phyloP scores from a whole-genome alignment of 2,329 filamentous ascomycete genomes.

The Fusarium sublunatum region DNA sequence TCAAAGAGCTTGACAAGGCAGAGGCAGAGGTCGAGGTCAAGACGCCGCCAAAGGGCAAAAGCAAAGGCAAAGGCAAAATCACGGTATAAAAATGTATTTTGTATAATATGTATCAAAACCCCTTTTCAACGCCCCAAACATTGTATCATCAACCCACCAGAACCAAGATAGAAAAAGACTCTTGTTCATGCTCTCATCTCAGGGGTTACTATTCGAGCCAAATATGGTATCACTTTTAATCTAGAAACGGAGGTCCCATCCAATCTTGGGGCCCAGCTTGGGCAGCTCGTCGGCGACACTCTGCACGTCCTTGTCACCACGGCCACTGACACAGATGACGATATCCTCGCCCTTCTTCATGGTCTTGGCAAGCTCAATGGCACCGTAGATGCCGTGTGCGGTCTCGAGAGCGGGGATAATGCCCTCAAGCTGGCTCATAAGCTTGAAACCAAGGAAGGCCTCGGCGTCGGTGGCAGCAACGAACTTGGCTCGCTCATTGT shows the following conservation, averaged over 20 bases:
- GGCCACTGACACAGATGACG: slow-evolving; percentile 91
- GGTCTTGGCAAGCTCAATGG: slow-evolving; percentile 89
- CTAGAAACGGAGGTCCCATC: slow-evolving; percentile 72
- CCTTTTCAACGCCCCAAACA: slow-evolving; percentile 41
- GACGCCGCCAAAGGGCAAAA: slow-evolving; percentile 4
- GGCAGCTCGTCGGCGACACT: slow-evolving; percentile 96
- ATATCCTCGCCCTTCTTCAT: slow-evolving; percentile 90
- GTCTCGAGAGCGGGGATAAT: slow-evolving; percentile 97
- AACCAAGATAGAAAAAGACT: slow-evolving; percentile 27
- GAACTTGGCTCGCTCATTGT: slow-evolving; percentile 85
- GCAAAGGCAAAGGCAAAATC: slow-evolving; percentile 33
- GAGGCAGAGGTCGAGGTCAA: slow-evolving; percentile 33
- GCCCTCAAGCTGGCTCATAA: slow-evolving; percentile 88
- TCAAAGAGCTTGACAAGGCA: slow-evolving; percentile 49
- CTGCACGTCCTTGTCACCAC: slow-evolving; percentile 99
- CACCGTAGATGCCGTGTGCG: slow-evolving; percentile 91
- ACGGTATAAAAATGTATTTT: slow-evolving; percentile 42
- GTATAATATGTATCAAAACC: slow-evolving; percentile 48
- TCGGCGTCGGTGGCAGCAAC: slow-evolving; percentile 91
- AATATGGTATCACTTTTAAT: slow-evolving; percentile 38
- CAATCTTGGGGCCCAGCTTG: slow-evolving; percentile 87
- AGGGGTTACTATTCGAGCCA: slow-evolving; percentile 23
- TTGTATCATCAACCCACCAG: slow-evolving; percentile 41
- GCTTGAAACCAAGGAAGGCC: slow-evolving; percentile 86
- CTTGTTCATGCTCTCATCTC: slow-evolving; percentile 33